Evolutionary conservation across 129 eudicot genomes (phyloP).

Genomic region (Erigeron canadensis): DNA sequence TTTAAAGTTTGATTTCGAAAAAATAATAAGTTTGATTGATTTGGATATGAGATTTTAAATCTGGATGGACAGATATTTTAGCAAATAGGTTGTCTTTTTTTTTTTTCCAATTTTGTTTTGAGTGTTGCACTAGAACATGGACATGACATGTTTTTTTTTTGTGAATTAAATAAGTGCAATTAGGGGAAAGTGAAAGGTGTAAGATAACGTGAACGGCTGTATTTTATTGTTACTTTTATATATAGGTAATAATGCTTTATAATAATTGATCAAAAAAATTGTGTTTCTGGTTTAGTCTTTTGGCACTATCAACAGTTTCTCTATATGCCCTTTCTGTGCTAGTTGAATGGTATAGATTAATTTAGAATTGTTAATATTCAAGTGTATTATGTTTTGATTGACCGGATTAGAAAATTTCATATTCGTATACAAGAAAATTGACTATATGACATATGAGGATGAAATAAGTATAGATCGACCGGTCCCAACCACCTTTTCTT

Average conservation of each 20-base stretch:
- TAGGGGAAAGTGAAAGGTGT: constrained; percentile 32
- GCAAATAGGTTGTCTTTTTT: neutral
- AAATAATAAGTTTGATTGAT: no score
- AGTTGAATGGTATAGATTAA: no score
- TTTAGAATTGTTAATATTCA: no score
- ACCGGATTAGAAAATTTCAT: no score
- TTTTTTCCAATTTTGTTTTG: neutral
- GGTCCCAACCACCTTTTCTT: no score
- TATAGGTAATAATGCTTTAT: neutral
- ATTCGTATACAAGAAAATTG: no score
- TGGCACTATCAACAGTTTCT: neutral
- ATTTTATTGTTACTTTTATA: neutral
- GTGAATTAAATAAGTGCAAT: constrained; percentile 15
- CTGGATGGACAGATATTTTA: constrained; percentile 19
- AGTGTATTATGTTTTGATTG: no score
- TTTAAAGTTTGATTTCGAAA: no score
- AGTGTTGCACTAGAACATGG: constrained; percentile 2
- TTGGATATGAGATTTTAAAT: neutral
- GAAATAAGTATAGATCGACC: neutral
- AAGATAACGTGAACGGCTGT: constrained; percentile 25
- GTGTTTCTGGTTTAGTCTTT: constrained; percentile 1
- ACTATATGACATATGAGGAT: no score
- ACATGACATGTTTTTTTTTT: constrained; percentile 15
- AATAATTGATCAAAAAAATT: neutral
- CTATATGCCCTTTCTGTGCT: neutral